Conservation (phyloP, 139 green algal genomes). For the Mesotaenium endlicherianum region DNA sequence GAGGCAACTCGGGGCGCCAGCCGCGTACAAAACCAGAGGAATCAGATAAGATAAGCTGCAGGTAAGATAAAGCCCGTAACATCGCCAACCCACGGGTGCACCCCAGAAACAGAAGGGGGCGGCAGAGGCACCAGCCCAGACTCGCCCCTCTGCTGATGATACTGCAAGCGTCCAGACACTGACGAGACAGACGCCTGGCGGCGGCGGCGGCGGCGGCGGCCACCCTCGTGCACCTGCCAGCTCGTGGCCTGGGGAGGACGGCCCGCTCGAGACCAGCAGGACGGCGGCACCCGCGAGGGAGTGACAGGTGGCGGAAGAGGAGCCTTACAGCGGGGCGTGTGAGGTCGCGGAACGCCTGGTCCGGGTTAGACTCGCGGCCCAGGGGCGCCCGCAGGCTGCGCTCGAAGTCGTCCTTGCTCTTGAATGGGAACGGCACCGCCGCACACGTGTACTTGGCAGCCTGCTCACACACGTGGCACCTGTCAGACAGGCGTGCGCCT, state of each 20-base stretch:
- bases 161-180: neutral
- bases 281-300: too few species aligned
- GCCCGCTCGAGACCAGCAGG: too few species aligned
- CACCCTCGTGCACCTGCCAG: neutral
- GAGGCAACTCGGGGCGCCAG: too few species aligned
- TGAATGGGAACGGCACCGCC: conserved; percentile 72
- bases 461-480: too few species aligned
- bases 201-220: too few species aligned
- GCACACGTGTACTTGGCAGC: conserved; percentile 67
- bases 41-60: too few species aligned
- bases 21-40: too few species aligned
- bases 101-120: too few species aligned
- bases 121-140: too few species aligned
- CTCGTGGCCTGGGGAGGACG: neutral
- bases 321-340: conserved; percentile 63
- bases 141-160: too few species aligned
- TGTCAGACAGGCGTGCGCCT: neutral
- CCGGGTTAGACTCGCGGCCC: conserved; percentile 88
- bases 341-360: conserved; percentile 70
- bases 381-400: conserved; percentile 75
- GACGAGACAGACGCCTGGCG: neutral
- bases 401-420: conserved; percentile 63
- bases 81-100: too few species aligned
- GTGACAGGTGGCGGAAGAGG: neutral
- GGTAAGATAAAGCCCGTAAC: too few species aligned